Percentiles rank a stretch among this genome's conserved stretches.
These are phyloP conservation scores for Pseudogymnoascus sp. DNA, from an alignment of 2,329 filamentous ascomycete genomes.

Conservation along the genomic window DNA sequence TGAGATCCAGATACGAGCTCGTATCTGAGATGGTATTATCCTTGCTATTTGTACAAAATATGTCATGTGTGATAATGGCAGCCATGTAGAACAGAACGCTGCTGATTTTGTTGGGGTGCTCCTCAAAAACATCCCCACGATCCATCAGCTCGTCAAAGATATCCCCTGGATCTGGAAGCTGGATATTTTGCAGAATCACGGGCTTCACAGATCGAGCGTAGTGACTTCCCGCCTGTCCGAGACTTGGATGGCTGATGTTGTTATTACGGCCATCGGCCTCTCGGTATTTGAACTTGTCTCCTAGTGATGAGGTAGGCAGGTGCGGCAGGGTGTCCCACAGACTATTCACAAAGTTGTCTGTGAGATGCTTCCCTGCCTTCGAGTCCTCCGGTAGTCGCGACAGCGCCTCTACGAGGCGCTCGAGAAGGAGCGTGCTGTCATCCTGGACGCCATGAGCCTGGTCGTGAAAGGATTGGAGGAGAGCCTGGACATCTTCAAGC, in stretches of 20 bases:
- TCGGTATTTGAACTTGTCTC: constrained; percentile 57
- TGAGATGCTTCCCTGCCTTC: constrained; percentile 38
- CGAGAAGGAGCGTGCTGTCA: constrained; percentile 74
- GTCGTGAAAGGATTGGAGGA: constrained; percentile 52
- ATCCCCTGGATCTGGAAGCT: constrained; percentile 55
- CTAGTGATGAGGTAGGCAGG: constrained; percentile 60
- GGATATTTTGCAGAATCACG: constrained; percentile 51
- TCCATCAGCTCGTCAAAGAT: constrained; percentile 59
- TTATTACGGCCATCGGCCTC: constrained; percentile 63
- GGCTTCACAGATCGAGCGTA: constrained; percentile 61
- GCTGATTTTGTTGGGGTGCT: constrained; percentile 66
- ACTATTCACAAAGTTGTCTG: constrained; percentile 59
- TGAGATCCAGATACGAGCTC: constrained; percentile 68
- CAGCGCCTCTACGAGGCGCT: constrained; percentile 50
- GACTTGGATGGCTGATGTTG: constrained; percentile 57
- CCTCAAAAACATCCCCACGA: constrained; percentile 42
- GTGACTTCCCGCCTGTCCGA: constrained; percentile 60
- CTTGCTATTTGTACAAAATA: constrained; percentile 57
- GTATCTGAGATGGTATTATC: constrained; percentile 59
- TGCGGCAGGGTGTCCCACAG: constrained; percentile 68
- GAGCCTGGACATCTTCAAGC: constrained; percentile 46
- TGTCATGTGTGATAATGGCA: constrained; percentile 58
- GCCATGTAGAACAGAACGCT: constrained; percentile 70
- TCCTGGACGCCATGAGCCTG: constrained; percentile 60
- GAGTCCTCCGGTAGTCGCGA: constrained; percentile 25